phyloP scores from a whole-genome alignment of 306 rosid species.

The Cucumis cinereus region DNA sequence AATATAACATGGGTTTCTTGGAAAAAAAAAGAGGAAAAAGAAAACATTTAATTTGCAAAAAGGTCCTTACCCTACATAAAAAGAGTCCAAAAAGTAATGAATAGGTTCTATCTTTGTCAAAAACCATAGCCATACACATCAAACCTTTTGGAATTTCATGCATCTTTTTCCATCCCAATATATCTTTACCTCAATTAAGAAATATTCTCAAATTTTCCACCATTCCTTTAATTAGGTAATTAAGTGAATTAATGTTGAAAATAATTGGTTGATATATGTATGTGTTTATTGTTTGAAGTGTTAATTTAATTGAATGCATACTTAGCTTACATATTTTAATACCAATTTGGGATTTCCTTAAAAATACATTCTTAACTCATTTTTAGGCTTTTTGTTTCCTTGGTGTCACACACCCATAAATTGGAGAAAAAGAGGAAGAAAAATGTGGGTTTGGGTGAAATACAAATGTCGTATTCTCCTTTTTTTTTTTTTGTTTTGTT shows the following conservation, averaged over 20 bases:
- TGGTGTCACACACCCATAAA: too few species aligned
- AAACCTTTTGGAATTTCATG: neutral
- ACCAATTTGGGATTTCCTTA: neutral
- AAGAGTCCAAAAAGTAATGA: neutral
- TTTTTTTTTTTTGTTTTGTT: too few species aligned
- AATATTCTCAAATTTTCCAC: neutral
- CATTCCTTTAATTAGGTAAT: neutral
- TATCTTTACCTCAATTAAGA: neutral
- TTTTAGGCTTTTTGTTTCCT: too few species aligned
- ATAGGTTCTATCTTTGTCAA: neutral
- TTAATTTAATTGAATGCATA: too few species aligned
- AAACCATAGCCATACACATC: neutral
- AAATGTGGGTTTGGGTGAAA: too few species aligned
- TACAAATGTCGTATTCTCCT: too few species aligned
- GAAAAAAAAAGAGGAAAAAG: too few species aligned
- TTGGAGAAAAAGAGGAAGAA: too few species aligned
- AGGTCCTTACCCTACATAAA: neutral
- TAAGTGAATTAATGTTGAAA: neutral
- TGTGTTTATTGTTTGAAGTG: neutral
- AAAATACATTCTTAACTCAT: too few species aligned
- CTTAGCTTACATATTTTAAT: too few species aligned
- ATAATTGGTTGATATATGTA: neutral
- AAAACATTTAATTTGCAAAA: neutral
- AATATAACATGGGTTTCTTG: neutral
- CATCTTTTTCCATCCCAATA: neutral